Percentiles rank a stretch among this genome's conserved stretches.
Evolutionary conservation across 768 basidiomycete genomes (phyloP).

Genomic region (Mycena venus): DNA sequence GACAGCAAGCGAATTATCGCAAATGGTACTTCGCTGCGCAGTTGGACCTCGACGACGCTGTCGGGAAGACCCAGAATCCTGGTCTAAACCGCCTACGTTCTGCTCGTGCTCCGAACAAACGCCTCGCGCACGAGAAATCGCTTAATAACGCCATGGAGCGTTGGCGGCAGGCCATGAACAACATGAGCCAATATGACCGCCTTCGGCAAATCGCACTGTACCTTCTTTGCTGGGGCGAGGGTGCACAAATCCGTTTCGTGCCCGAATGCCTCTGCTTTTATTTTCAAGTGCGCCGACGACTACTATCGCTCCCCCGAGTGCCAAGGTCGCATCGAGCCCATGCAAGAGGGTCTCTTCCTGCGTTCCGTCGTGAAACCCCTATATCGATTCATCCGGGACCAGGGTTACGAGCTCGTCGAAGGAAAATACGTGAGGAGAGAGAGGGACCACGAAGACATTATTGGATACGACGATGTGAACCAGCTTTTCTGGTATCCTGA

Average conservation of each 20-base stretch:
- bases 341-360: slow-evolving; percentile 96
- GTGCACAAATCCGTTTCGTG: slow-evolving; percentile 95
- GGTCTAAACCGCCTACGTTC: slow-evolving; percentile 89
- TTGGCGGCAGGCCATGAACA: slow-evolving; percentile 98
- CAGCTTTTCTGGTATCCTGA: slow-evolving; percentile 99
- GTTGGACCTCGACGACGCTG: slow-evolving; percentile 97
- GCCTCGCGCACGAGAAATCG: slow-evolving; percentile 69
- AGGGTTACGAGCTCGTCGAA: slow-evolving; percentile 96
- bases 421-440: slow-evolving; percentile 95
- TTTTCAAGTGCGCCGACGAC: slow-evolving; percentile 99
- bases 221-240: slow-evolving; percentile 98
- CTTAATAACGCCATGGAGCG: slow-evolving; percentile 89
- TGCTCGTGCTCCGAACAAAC: slow-evolving; percentile 63
- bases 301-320: slow-evolving; percentile 99
- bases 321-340: slow-evolving; percentile 91
- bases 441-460: slow-evolving; percentile 92
- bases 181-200: slow-evolving; percentile 98
- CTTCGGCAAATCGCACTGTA: slow-evolving; percentile 96
- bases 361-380: slow-evolving; percentile 92
- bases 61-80: slow-evolving; percentile 92
- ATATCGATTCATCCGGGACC: slow-evolving; percentile 96
- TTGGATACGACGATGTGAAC: slow-evolving; percentile 99
- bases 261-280: slow-evolving; percentile 98
- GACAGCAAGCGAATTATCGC: slow-evolving; percentile 97
- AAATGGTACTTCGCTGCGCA: slow-evolving; percentile 99